A percentile compares a stretch with the other conserved stretches of the same genome.
Evolutionary conservation across 1,284 basidiomycete genomes (phyloP).

Genomic region (Megacollybia platyphylla): DNA sequence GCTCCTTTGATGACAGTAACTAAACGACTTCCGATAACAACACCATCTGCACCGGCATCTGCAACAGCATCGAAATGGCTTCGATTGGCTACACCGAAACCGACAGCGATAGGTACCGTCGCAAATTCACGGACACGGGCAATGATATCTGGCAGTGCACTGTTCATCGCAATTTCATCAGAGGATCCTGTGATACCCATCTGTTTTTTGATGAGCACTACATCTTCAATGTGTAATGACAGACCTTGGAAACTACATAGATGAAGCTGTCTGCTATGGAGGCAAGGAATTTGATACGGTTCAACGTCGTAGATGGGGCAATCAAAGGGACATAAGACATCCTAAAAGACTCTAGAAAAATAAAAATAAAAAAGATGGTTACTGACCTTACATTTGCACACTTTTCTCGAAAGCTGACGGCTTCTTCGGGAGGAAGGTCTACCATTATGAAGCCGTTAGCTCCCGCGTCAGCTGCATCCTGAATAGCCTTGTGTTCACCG

Average conservation of each 20-base stretch:
- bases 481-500: slow-evolving; percentile 87
- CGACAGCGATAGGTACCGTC: slow-evolving; percentile 82
- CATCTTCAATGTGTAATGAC: slow-evolving; percentile 7
- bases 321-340: slow-evolving; percentile 96
- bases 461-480: slow-evolving; percentile 79
- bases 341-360: slow-evolving; percentile 25
- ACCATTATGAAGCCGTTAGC: slow-evolving; percentile 98
- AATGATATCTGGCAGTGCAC: slow-evolving; percentile 69
- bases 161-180: slow-evolving; percentile 59
- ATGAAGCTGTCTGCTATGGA: slow-evolving; percentile 96
- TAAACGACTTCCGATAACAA: slow-evolving; percentile 87
- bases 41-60: slow-evolving; percentile 84
- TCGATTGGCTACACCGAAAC: slow-evolving; percentile 92
- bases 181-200: slow-evolving; percentile 98
- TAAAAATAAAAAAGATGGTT: neutral
- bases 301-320: slow-evolving; percentile 84
- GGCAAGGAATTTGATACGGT: slow-evolving; percentile 83
- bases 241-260: slow-evolving; percentile 87
- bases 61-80: slow-evolving; percentile 83
- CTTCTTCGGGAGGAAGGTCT: slow-evolving; percentile 96
- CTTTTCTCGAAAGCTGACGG: slow-evolving; percentile 78
- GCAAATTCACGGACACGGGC: slow-evolving; percentile 62
- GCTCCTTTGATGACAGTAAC: slow-evolving; percentile 71
- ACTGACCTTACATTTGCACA: slow-evolving; percentile 72
- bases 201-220: slow-evolving; percentile 23